A percentile compares a stretch with the other conserved stretches of the same genome.
Conservation (phyloP, 139 green algal genomes). For the Closterium sp. region DNA sequence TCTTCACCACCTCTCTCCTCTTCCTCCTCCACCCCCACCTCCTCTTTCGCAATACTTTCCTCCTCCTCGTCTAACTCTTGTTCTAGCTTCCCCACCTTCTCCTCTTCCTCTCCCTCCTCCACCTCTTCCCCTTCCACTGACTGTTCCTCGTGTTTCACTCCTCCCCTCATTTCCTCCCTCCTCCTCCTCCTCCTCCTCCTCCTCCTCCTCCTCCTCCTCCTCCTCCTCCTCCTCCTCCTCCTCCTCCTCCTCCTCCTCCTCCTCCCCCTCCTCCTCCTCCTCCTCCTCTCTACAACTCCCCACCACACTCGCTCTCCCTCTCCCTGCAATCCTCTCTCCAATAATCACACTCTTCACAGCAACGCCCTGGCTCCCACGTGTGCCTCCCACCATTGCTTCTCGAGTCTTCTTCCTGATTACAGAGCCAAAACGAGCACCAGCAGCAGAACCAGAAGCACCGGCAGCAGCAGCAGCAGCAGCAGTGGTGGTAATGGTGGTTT, state of each 20-base stretch:
- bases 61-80: not conserved
- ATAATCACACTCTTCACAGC: not conserved
- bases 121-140: not conserved
- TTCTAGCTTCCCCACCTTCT: not conserved
- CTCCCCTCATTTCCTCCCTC: conserved; percentile 14
- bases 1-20: not conserved
- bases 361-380: not conserved
- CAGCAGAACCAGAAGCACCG: too few relatives aligned
- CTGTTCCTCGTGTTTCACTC: conserved; percentile 13
- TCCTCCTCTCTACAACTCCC: conserved; percentile 5
- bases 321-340: not conserved
- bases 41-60: not conserved
- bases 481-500: not conserved
- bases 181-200: not conserved
- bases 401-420: not conserved
- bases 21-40: not conserved
- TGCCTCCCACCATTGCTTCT: not conserved
- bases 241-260: not conserved
- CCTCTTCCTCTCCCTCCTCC: not conserved
- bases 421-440: not conserved
- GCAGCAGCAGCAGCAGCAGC: not conserved
- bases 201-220: not conserved
- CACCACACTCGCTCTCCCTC: not conserved
- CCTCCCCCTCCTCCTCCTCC: not conserved
- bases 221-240: conserved; percentile 8